Evolutionary conservation across 768 basidiomycete genomes (phyloP).

Genomic region (Lyophyllum atratum): DNA sequence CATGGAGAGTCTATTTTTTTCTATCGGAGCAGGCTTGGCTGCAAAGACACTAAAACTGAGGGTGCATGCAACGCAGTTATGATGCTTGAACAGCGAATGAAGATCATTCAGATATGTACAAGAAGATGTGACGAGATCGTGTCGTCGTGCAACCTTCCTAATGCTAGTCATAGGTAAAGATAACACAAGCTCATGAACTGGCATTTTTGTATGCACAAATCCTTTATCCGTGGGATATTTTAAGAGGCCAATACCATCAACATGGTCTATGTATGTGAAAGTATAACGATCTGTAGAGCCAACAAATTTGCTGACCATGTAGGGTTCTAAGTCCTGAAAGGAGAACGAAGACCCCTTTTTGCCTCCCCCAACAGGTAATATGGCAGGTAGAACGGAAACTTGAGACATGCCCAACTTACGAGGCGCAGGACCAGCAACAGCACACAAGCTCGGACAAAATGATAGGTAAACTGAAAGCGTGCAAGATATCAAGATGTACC

Average conservation of each 20-base stretch:
- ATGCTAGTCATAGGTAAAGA: background rate
- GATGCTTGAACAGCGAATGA: background rate
- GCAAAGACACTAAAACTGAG: background rate
- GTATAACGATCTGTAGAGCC: background rate
- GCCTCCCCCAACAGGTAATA: background rate
- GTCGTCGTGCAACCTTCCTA: background rate
- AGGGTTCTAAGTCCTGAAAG: background rate
- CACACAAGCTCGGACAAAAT: too few relatives aligned
- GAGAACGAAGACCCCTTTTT: background rate
- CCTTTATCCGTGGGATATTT: background rate
- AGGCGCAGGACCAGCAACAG: too few relatives aligned
- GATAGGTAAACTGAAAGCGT: too few relatives aligned
- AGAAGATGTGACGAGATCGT: background rate
- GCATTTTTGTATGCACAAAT: background rate
- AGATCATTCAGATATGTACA: background rate
- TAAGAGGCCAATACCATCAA: background rate
- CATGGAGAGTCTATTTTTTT: background rate
- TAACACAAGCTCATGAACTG: background rate
- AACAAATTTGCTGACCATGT: background rate
- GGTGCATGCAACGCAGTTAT: background rate
- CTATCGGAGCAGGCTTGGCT: background rate
- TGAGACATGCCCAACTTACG: too few relatives aligned
- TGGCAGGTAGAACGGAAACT: too few relatives aligned
- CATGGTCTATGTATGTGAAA: background rate
- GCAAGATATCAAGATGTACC: too few relatives aligned